Evolutionary conservation across 1,284 basidiomycete species (phyloP).

Genomic region (Apiotrichum porosum): DNA sequence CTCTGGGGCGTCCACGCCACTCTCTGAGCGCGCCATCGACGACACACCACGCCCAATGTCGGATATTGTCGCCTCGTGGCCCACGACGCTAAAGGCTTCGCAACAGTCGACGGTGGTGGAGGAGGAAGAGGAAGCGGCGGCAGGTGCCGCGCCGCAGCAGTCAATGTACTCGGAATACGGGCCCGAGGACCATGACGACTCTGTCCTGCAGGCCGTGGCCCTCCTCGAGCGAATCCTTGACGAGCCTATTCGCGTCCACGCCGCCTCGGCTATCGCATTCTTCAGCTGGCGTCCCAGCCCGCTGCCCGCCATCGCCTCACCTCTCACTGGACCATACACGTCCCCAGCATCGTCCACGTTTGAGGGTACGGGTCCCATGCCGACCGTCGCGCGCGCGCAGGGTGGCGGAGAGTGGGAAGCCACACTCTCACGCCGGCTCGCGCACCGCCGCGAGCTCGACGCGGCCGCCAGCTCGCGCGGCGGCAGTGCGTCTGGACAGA

Average conservation of each 20-base stretch:
- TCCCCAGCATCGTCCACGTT: constrained; percentile 17
- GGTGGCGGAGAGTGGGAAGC: constrained; percentile 46
- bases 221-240: constrained; percentile 10
- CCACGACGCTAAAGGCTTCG: too few species aligned
- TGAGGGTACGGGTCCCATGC: constrained; percentile 24
- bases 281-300: constrained; percentile 23
- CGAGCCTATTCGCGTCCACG: background rate
- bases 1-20: background rate
- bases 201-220: background rate
- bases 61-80: background rate
- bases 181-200: background rate
- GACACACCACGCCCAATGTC: background rate
- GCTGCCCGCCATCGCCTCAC: background rate
- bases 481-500: too few species aligned
- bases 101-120: background rate
- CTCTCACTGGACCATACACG: constrained; percentile 7
- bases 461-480: background rate
- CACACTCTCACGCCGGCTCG: constrained; percentile 33
- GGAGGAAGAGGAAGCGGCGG: background rate
- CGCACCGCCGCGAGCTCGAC: constrained; percentile 29
- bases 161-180: background rate
- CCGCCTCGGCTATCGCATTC: constrained; percentile 20
- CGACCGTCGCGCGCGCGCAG: constrained; percentile 35
- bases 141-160: background rate
- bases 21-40: background rate